phyloP scores from a whole-genome alignment of 2,329 filamentous ascomycete genomes.

The Colletotrichum sp. region DNA sequence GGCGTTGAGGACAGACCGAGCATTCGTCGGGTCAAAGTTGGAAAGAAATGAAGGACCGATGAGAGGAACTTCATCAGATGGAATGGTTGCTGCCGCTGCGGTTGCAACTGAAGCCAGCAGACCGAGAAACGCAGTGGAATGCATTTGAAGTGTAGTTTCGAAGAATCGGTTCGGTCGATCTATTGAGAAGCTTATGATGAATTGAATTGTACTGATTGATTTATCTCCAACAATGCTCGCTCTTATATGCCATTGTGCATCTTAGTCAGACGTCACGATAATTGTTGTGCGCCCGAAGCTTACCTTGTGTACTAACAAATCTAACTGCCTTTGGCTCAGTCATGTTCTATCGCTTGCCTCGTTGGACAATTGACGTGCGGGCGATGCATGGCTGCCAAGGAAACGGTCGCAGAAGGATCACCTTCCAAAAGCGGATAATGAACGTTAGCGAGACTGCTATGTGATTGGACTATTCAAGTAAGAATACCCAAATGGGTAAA shows the following conservation, averaged over 20 bases:
- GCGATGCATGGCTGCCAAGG: not conserved
- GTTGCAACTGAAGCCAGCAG: not conserved
- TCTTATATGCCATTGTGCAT: not conserved
- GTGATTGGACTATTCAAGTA: not conserved
- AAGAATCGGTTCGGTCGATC: not conserved
- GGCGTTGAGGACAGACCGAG: not conserved
- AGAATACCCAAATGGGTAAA: not conserved
- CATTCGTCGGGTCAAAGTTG: conserved; percentile 17
- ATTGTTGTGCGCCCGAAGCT: not conserved
- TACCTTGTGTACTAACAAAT: not conserved
- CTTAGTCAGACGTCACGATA: not conserved
- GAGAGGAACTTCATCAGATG: conserved; percentile 14
- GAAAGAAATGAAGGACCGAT: conserved; percentile 24
- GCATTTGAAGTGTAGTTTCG: not conserved
- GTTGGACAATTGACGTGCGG: not conserved
- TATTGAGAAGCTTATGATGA: not conserved
- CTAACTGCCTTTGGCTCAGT: not conserved
- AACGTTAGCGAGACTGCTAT: not conserved
- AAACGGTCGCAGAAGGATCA: not conserved
- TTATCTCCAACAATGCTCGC: not conserved
- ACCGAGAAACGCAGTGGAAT: not conserved
- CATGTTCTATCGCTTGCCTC: not conserved
- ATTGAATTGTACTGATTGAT: not conserved
- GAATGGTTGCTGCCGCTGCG: not conserved
- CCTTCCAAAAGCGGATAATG: not conserved